phyloP scores from a whole-genome alignment of 495 filamentous ascomycete species.

The Neurospora sp. region DNA sequence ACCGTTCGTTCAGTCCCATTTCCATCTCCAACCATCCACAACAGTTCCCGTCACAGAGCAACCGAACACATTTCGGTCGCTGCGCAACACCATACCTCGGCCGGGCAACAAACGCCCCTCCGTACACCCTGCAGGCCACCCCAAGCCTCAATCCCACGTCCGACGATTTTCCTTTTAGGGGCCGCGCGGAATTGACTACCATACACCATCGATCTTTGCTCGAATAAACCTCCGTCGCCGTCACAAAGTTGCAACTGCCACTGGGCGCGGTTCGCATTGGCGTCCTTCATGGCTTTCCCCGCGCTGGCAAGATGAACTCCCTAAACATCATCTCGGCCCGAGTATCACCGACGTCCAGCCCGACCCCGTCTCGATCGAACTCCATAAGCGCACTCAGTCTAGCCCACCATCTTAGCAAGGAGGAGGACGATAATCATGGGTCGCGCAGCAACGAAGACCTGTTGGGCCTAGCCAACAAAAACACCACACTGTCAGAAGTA shows the following conservation, averaged over 20 bases:
- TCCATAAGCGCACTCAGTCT: slow-evolving; percentile 49
- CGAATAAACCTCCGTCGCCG: neutral
- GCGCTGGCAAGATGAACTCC: slow-evolving; percentile 78
- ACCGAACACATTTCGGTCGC: neutral
- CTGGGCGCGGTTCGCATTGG: slow-evolving; percentile 13
- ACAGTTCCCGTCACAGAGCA: neutral
- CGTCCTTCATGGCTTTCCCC: slow-evolving; percentile 27
- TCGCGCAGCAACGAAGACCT: neutral
- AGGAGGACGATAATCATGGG: slow-evolving; percentile 21
- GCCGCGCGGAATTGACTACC: neutral
- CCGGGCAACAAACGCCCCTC: neutral
- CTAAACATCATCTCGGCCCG: slow-evolving; percentile 87
- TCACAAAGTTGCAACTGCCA: neutral
- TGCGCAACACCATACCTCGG: neutral
- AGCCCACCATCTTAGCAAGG: slow-evolving; percentile 28
- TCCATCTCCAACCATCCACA: neutral
- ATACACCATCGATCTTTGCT: neutral
- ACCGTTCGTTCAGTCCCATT: neutral
- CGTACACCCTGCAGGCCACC: neutral
- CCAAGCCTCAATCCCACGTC: neutral
- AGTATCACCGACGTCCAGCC: slow-evolving; percentile 52
- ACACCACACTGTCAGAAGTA: slow-evolving; percentile 20
- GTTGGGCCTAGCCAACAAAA: slow-evolving; percentile 23
- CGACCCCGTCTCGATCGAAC: slow-evolving; percentile 52
- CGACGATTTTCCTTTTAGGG: neutral